Percentiles rank a stretch among this genome's conserved stretches.
phyloP scores from a whole-genome alignment of 2,329 filamentous ascomycete species.

The Penicillium olsonii region DNA sequence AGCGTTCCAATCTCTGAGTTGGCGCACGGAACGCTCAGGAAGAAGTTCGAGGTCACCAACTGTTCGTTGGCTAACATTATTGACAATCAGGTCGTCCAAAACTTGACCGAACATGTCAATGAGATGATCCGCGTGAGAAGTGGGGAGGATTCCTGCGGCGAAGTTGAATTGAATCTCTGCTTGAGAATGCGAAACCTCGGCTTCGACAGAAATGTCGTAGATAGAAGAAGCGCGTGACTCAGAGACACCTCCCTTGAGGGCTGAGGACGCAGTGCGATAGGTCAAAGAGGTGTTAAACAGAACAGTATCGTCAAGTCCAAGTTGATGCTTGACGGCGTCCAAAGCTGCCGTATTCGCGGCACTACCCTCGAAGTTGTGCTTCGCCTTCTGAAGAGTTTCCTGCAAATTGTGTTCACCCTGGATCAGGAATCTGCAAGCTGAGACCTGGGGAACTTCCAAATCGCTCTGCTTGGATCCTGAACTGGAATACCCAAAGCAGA shows the following conservation, averaged over 20 bases:
- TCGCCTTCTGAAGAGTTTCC: slow-evolving; percentile 24
- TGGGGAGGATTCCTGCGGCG: slow-evolving; percentile 54
- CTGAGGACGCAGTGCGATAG: slow-evolving; percentile 16
- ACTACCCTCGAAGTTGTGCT: slow-evolving; percentile 20
- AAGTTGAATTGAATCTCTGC: slow-evolving; percentile 56
- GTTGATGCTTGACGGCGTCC: slow-evolving; percentile 26
- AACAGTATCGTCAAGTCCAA: slow-evolving; percentile 24
- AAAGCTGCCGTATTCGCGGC: slow-evolving; percentile 24
- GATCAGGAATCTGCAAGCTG: slow-evolving; percentile 28
- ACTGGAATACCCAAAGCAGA: slow-evolving; percentile 48
- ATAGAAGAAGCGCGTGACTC: slow-evolving; percentile 11
- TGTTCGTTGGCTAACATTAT: slow-evolving; percentile 4
- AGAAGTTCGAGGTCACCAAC: slow-evolving; percentile 36
- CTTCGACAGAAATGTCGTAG: slow-evolving; percentile 32
- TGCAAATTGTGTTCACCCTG: slow-evolving; percentile 26
- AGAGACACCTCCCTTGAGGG: slow-evolving; percentile 5
- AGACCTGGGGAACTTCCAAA: slow-evolving; percentile 18
- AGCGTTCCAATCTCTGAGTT: slow-evolving; percentile 38
- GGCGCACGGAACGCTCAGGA: slow-evolving; percentile 31
- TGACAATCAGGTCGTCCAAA: slow-evolving; percentile 28
- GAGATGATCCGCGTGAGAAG: slow-evolving; percentile 31
- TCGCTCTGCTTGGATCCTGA: slow-evolving; percentile 41
- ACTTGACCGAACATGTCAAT: slow-evolving; percentile 37
- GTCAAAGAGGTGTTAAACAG: slow-evolving; percentile 37
- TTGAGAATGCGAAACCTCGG: slow-evolving; percentile 25